phyloP scores from a whole-genome alignment of 345 rosid genomes.

The Pelargonium nanum region DNA sequence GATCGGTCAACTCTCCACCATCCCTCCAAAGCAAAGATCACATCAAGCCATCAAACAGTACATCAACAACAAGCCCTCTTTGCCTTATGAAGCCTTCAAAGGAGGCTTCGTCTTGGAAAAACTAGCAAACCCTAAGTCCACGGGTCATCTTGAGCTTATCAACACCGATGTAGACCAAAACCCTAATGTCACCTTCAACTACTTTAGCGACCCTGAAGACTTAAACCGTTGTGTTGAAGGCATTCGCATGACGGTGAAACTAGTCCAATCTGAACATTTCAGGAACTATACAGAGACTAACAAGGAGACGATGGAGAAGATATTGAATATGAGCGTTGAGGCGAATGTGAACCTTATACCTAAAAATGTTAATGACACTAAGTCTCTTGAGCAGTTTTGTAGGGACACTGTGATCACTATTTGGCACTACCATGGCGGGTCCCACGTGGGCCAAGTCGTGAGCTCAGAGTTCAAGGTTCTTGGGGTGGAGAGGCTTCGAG shows the following conservation, averaged over 20 bases:
- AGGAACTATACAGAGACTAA: constrained; percentile 47
- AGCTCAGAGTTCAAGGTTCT: constrained; percentile 39
- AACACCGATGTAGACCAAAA: constrained; percentile 67
- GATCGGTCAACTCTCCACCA: constrained; percentile 73
- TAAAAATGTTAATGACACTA: constrained; percentile 62
- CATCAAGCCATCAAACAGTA: constrained; percentile 49
- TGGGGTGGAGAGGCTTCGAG: constrained; percentile 58
- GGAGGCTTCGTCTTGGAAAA: constrained; percentile 96
- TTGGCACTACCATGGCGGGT: constrained; percentile 98
- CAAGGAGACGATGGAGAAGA: constrained; percentile 38
- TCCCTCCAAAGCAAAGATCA: constrained; percentile 62
- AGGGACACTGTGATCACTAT: constrained; percentile 87
- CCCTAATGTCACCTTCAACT: constrained; percentile 84
- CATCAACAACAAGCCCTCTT: constrained; percentile 36
- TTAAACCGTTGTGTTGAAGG: constrained; percentile 65
- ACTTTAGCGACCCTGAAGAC: constrained; percentile 70
- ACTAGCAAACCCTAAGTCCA: constrained; percentile 56
- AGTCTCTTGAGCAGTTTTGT: constrained; percentile 92
- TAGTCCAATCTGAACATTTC: constrained; percentile 54
- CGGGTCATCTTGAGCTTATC: constrained; percentile 55
- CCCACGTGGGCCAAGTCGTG: constrained; percentile 78
- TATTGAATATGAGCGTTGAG: constrained; percentile 54
- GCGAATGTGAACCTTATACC: constrained; percentile 84
- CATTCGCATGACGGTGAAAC: constrained; percentile 43
- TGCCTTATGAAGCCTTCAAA: constrained; percentile 68